Base-by-base conservation (phyloP, 805 yeast genomes). In the Millerozyma acaciae region DNA sequence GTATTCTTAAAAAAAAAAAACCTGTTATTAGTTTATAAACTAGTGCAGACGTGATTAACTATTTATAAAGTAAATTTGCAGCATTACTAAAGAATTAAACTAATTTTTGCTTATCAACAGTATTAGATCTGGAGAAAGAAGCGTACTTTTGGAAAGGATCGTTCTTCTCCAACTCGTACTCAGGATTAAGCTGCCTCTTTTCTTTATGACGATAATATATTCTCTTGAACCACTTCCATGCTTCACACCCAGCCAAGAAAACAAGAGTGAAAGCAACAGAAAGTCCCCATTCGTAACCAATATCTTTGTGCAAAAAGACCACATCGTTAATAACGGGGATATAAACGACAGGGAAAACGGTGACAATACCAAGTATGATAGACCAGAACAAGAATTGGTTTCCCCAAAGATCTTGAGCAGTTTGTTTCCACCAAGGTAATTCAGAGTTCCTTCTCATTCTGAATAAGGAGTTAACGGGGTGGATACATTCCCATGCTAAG, bases 371-470 rank as follows among this genome's bases (percentile, higher is more conserved):
- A 32, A 74, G 62, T 21, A 81, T 52, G 28, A 86, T 75, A 1
- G 95, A 84, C 88, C 89, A 84, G 65, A 85, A 82, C 50, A 86
- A 65, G 43, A 86, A 78, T 56, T 82, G 76, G 59, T 86, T 86
- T 9, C 60, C 59, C 84, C 87, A 84, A 27, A 85, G 57, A 50
- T 80, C 89, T 38, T 56, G 67, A 49, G 73, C 69, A 38, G 80
- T 73, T 53, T 78, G 82, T 24, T 72, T 75, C 48, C 65, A 72
- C 45, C 81, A 77, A 10, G 75, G 69, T 14, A 37, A 33, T 33
- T 72, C 77, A 10, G 80, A 60, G 30, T 77, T 81, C 16, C 84
- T 84, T 37, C 79, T 73, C 84, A 80, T 80, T 34, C 63, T 62
- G 58, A 84, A 84, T 40, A 85, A 64, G 2, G 94, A 84, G 46